Evolutionary conservation across 2,329 filamentous ascomycete species (phyloP), one percentile per base, ranked within the genome.

Genomic region (Periconia macrospinosa): DNA sequence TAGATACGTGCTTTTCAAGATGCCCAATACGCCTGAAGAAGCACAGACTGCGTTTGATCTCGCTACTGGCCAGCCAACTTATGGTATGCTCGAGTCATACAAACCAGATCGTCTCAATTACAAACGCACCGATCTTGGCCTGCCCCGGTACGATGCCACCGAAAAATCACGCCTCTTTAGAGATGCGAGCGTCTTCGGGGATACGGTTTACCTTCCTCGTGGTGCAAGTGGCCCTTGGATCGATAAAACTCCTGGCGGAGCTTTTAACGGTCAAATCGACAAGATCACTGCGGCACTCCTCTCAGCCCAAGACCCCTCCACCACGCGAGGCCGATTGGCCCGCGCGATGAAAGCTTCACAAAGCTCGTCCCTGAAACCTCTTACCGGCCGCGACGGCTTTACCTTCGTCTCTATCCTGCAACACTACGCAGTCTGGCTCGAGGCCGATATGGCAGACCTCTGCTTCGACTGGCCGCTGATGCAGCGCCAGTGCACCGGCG

Each of bases 361-460:
- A 30, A 42, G 41, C 17, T 13, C 30, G 3, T 6, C 20, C 5
- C 23, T 33, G 20, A 19, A 37, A 7, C 20, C 15, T 41, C 19
- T 42, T 18, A 20, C 3, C 19, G 7, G 10, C 19, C 6, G n/a
- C 17, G 37, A 50, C 1, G 41, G 30, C 18, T 20, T 50, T 3
- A 50, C 47, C n/a, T 33, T 42, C n/a, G 7, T 37, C 20, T 33
- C 42, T 7, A 54, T 54, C 8, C 27, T 54, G 15, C 6, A 54
- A n/a, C 30, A 41, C 35, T 54, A 35, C 44, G 52, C 42, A 9
- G 27, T 51, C n/a, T 51, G 52, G 47, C 43, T 54, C 37, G 42
- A 54, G 43, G 52, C 52, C 3, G 52, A 54, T 35, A 47, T 51
- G 37, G 42, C 35, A 17, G 52, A 47, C n/a, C 18, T 54, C 19